Evolutionary conservation across 2,329 filamentous ascomycete genomes (phyloP).

Genomic region (Aspergillus sp.): DNA sequence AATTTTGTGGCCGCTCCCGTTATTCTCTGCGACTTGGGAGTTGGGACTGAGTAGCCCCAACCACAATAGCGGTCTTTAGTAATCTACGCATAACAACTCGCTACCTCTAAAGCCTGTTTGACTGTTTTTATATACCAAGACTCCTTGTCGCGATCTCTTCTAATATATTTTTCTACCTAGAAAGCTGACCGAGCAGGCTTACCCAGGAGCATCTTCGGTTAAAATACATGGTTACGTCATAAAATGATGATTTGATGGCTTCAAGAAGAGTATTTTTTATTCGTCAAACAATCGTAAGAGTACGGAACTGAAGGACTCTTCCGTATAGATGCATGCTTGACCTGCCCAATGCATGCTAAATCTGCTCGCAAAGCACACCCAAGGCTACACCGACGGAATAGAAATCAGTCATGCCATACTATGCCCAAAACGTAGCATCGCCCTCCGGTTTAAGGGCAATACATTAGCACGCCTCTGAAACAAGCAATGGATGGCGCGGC

Average conservation of each 20-base stretch:
- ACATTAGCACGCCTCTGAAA: conserved; percentile 27
- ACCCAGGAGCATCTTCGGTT: neutral
- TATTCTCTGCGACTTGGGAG: neutral
- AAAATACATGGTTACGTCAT: neutral
- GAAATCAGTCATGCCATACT: conserved; percentile 23
- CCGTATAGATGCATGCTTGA: conserved; percentile 31
- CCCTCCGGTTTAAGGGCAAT: conserved; percentile 28
- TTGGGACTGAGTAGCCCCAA: neutral
- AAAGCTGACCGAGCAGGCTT: neutral
- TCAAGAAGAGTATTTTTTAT: conserved; percentile 26
- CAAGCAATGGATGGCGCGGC: conserved; percentile 32
- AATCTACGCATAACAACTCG: neutral
- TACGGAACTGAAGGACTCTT: conserved; percentile 34
- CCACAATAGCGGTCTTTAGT: neutral
- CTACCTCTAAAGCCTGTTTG: neutral
- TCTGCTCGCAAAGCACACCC: conserved; percentile 34
- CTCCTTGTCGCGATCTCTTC: no score
- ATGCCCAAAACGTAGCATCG: conserved; percentile 28
- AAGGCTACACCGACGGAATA: conserved; percentile 29
- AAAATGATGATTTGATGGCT: neutral
- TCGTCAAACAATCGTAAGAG: conserved; percentile 42
- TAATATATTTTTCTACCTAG: neutral
- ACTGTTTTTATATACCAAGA: neutral
- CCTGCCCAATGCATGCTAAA: conserved; percentile 35
- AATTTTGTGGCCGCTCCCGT: conserved; percentile 1